Percentiles rank a stretch among this genome's conserved stretches.
phyloP scores from a whole-genome alignment of 2,329 filamentous ascomycete genomes.

The Xylariaceae sp. region DNA sequence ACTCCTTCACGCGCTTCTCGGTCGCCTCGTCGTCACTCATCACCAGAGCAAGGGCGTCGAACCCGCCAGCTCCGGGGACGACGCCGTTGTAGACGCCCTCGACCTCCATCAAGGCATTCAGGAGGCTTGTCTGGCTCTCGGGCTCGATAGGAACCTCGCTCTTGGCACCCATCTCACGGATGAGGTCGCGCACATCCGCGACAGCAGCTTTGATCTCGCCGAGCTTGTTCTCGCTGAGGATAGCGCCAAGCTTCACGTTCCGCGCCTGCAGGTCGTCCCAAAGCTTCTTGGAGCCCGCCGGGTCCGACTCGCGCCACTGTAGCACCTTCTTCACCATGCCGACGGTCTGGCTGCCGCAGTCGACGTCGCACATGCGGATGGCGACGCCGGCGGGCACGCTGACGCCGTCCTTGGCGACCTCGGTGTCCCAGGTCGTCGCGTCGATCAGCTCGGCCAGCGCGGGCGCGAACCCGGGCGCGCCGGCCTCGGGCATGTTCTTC shows the following conservation, averaged over 20 bases:
- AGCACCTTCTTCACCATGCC: constrained; percentile 95
- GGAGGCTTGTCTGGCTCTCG: constrained; percentile 77
- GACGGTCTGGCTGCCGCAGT: constrained; percentile 91
- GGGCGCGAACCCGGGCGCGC: constrained; percentile 68
- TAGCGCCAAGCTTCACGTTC: constrained; percentile 73
- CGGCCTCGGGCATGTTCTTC: constrained; percentile 68
- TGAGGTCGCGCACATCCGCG: constrained; percentile 62
- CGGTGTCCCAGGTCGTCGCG: constrained; percentile 74
- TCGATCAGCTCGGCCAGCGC: constrained; percentile 71
- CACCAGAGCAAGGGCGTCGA: constrained; percentile 84
- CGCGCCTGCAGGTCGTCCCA: constrained; percentile 77
- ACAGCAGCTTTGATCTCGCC: constrained; percentile 54
- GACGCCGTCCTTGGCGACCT: constrained; percentile 73
- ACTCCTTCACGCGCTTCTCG: constrained; percentile 61
- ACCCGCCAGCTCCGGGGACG: constrained; percentile 92
- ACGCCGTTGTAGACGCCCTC: constrained; percentile 88
- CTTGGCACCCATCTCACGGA: constrained; percentile 75
- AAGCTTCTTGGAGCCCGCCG: constrained; percentile 67
- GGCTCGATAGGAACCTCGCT: constrained; percentile 91
- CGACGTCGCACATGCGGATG: constrained; percentile 93
- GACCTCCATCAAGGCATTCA: constrained; percentile 74
- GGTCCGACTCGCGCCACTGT: constrained; percentile 74
- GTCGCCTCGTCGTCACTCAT: constrained; percentile 75
- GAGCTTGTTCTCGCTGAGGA: constrained; percentile 56
- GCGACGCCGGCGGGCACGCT: constrained; percentile 74